A percentile compares a stretch with the other conserved stretches of the same genome.
phyloP scores from a whole-genome alignment of 1,284 basidiomycete genomes.

The Austroboletus novae-zelandiae region DNA sequence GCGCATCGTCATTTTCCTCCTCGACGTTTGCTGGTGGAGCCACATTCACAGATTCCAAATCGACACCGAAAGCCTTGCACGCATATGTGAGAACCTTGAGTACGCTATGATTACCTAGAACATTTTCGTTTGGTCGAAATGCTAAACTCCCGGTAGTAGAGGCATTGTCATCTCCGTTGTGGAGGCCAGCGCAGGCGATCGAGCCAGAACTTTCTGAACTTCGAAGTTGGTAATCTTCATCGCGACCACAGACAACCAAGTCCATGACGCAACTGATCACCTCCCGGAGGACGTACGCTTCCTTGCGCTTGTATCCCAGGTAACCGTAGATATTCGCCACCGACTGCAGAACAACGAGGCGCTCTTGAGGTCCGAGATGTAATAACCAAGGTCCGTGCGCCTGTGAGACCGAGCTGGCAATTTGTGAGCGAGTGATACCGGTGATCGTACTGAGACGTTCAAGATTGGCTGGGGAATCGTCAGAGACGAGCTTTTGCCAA shows the following conservation, averaged over 20 bases:
- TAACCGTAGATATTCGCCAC: constrained; percentile 74
- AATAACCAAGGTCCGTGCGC: constrained; percentile 85
- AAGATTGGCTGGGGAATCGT: constrained; percentile 46
- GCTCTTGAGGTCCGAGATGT: constrained; percentile 73
- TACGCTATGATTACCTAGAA: constrained; percentile 78
- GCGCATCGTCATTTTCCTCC: constrained; percentile 4
- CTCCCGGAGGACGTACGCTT: constrained; percentile 82
- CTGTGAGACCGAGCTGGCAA: constrained; percentile 62
- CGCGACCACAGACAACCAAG: constrained; percentile 74
- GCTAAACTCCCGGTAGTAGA: constrained; percentile 52
- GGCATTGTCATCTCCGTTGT: constrained; percentile 32
- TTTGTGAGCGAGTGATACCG: constrained; percentile 64
- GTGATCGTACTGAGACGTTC: constrained; percentile 66
- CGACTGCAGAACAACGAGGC: constrained; percentile 66
- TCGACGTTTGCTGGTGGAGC: constrained; percentile 35
- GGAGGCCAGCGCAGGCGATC: constrained; percentile 35
- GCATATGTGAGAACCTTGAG: constrained; percentile 70
- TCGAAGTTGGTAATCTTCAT: constrained; percentile 49
- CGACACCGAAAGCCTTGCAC: constrained; percentile 76
- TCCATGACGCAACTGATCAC: constrained; percentile 78
- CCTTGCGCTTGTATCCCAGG: constrained; percentile 81
- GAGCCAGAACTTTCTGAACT: constrained; percentile 46
- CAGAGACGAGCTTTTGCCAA: constrained; percentile 45
- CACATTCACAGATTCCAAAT: constrained; percentile 65
- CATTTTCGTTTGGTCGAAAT: constrained; percentile 66